Percentiles rank a stretch among this genome's conserved stretches.
Evolutionary conservation across 257 asterid genomes (phyloP).

Genomic region (Solanum acaule): DNA sequence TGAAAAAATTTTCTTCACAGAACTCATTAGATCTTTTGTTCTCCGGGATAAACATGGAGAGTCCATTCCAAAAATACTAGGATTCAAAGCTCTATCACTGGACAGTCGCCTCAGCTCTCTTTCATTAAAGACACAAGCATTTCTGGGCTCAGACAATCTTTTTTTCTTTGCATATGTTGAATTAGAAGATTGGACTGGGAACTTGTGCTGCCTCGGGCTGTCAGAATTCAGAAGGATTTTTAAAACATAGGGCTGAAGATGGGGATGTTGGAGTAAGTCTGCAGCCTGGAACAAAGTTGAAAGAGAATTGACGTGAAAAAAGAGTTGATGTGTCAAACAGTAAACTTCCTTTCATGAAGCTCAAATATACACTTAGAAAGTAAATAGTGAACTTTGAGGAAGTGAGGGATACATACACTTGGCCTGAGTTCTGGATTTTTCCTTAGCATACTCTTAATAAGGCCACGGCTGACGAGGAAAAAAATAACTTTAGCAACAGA

Average conservation of each 20-base stretch:
- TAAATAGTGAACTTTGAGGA: not conserved
- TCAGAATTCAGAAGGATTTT: slow-evolving; percentile 43
- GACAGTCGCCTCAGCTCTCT: slow-evolving; percentile 63
- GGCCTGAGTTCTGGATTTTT: slow-evolving; percentile 90
- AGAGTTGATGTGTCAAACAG: not conserved
- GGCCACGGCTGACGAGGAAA: slow-evolving; percentile 59
- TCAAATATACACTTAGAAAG: not conserved
- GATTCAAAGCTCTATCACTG: slow-evolving; percentile 85
- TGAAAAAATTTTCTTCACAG: slow-evolving; percentile 28
- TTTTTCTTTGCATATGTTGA: slow-evolving; percentile 36
- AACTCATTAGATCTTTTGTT: slow-evolving; percentile 29
- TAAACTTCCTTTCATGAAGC: not conserved
- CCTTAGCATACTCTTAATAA: slow-evolving; percentile 90
- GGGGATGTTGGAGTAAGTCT: slow-evolving; percentile 73
- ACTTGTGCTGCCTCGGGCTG: slow-evolving; percentile 54
- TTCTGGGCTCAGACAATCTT: slow-evolving; percentile 34
- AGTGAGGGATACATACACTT: slow-evolving; percentile 43
- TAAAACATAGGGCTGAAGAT: slow-evolving; percentile 65
- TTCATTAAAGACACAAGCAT: slow-evolving; percentile 14
- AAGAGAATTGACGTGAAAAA: not conserved
- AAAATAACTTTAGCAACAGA: not conserved
- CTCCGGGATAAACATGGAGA: slow-evolving; percentile 46
- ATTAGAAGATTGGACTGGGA: slow-evolving; percentile 27
- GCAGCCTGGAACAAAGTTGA: slow-evolving; percentile 55
- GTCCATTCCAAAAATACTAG: slow-evolving; percentile 78